Base-by-base conservation (phyloP, 768 basidiomycete species). In the Termitomyces titanicus region DNA sequence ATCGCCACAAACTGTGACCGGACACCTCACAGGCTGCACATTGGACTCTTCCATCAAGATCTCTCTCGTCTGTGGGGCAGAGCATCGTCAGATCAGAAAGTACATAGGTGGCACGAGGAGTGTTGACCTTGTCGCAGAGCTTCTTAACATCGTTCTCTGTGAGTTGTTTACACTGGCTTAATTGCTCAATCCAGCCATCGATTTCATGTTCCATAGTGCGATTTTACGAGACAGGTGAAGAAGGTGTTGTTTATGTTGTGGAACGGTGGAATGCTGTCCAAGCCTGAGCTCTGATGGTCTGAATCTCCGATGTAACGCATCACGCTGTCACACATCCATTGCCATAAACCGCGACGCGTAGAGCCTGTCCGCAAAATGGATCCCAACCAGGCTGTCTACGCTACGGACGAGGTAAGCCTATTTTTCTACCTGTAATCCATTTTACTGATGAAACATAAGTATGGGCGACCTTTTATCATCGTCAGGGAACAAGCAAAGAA, bases 1-100 rank as follows among this genome's bases (percentile, higher is more conserved):
- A 76, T 99, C 97, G 57, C 97, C 97, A 68, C 97, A 99, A 56
- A 99, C 97, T 47, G 97, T 99, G 62, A 99, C 97, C 29, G 97
- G 97, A 78, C 96, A 98, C 73, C 90, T 81, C 52, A 99, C 97
- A 20, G 95, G 95, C 74, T 98, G 96, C 2, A 99, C 97, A 70
- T 99, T 99, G 31, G 92, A 94, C 78, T 99, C 97, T 67, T 97
- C 96, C 89, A 97, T 95, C 71, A 99, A 73, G 63, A 99, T 96
- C 76, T 98, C 97, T 68, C 96, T 83, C 52, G 97, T 94, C 97
- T 99, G 68, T 20, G 13, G 13, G 31, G 45, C 13, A 40, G 35
- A 43, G 51, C 47, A 63, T 61, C 61, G 58, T 63, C 38, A 64
- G 63, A 67, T 68, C 63, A 61, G 59, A 52, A 58, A 47, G 54